Conservation (phyloP, 2,329 filamentous ascomycete species). For the Arthrobotrys pseudoclavata region DNA sequence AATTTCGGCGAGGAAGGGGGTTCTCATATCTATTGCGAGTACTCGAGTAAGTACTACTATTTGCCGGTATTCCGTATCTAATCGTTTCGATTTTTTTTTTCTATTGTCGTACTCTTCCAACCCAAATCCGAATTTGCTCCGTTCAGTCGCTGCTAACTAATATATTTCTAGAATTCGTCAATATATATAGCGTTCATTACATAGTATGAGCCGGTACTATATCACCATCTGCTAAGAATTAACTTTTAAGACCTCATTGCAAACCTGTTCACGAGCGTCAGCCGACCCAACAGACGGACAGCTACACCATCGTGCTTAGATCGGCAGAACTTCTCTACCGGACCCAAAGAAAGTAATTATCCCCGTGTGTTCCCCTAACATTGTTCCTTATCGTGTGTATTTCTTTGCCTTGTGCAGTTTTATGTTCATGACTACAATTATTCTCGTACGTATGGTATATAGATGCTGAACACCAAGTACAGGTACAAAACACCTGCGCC, state of each 20-base stretch:
- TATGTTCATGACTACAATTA: not conserved
- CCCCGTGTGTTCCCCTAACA: conserved; percentile 13
- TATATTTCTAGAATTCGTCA: not conserved
- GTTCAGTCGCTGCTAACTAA: not conserved
- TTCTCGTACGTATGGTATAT: not conserved
- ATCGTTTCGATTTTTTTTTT: not conserved
- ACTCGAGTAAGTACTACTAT: conserved; percentile 8
- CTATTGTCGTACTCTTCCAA: not conserved
- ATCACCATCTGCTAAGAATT: not conserved
- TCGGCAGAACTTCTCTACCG: conserved; percentile 46
- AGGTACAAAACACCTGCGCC: not conserved
- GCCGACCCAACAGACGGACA: conserved; percentile 45
- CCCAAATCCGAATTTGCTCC: not conserved
- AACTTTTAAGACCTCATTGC: not conserved
- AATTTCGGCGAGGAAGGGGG: conserved; percentile 23
- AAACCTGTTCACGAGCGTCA: conserved; percentile 6
- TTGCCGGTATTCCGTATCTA: conserved; percentile 15
- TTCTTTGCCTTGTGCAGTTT: not conserved
- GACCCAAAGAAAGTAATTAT: conserved; percentile 49
- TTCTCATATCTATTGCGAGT: not conserved
- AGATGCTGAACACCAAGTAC: not conserved
- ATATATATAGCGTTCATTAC: not conserved
- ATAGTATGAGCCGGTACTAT: not conserved
- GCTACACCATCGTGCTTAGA: conserved; percentile 39
- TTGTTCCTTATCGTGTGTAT: conserved; percentile 14